Evolutionary conservation across 2,329 filamentous ascomycete genomes (phyloP), one percentile per base, ranked within the genome.

Genomic region (Achaetomium macrosporum): DNA sequence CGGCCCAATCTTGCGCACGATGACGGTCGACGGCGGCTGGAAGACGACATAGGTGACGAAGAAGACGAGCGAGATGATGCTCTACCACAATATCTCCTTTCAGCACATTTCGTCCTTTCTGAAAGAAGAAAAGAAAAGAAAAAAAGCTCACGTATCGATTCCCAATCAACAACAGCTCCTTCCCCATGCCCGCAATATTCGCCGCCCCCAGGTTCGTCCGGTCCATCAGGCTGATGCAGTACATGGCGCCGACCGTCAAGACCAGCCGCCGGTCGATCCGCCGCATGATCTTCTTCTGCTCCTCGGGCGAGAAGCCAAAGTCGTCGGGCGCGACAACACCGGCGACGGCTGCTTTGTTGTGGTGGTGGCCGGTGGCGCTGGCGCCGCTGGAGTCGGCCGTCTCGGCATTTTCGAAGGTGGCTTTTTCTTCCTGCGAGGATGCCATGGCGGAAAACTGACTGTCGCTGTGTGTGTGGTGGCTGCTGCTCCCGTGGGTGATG

Each of bases 221-320:
- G 64, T 93, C 88, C 82, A 92, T 88, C 54, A 92, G 71, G 58
- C 80, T 85, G 61, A 88, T 76, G 65, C 85, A 88, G 68, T 91
- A 91, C 71, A 90, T 78, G 58, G 77, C 64, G 17, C 84, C 84
- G 5, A 82, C 78, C 1, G 78, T 83, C 3, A 77, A 64, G 39
- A 87, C 79, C 3, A 87, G 71, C 2, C 84, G 80, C 30, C 75
- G 71, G 68, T 95, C 89, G 60, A 93, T 74, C 12, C 82, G 80
- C 51, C 77, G 75, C 40, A 90, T 81, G 62, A 93, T 88, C 40
- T 71, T 77, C 64, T 73, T 80, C 69, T 87, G 79, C 69, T 92
- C 83, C 16, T 74, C 68, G 0, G 75, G 74, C 1, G 79, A 76
- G 67, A 85, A 83, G 49, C 72, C 75, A 57, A 71, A 63, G 55